phyloP scores from a whole-genome alignment of 371 early-diverging fungal genomes.

The Mucor velutinosus region DNA sequence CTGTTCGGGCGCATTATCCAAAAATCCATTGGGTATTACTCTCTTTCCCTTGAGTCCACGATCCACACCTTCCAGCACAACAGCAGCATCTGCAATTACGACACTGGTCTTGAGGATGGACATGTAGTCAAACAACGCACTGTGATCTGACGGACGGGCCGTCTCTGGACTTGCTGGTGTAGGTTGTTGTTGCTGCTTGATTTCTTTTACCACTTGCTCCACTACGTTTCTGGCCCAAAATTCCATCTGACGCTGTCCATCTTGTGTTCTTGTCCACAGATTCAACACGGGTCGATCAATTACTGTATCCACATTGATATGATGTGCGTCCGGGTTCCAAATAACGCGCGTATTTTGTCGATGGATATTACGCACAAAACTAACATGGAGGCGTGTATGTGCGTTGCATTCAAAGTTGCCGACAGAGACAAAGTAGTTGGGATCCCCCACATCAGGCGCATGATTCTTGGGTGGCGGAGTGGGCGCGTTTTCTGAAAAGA shows the following conservation, averaged over 20 bases:
- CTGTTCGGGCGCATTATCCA: constrained; percentile 44
- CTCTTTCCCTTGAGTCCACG: constrained; percentile 32
- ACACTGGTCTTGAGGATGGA: constrained; percentile 10
- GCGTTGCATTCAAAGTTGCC: constrained; percentile 11
- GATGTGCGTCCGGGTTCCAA: constrained; percentile 26
- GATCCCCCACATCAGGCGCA: neutral
- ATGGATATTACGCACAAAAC: neutral
- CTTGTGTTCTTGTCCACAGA: constrained; percentile 10
- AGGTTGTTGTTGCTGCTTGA: neutral
- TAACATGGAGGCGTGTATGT: constrained; percentile 6
- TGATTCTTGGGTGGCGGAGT: neutral
- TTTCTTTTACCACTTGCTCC: neutral
- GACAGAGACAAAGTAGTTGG: constrained; percentile 12
- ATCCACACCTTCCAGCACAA: constrained; percentile 34
- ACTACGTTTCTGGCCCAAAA: constrained; percentile 28
- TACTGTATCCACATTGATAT: constrained; percentile 19
- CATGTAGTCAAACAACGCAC: neutral
- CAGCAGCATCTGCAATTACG: neutral
- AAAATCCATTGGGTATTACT: constrained; percentile 26
- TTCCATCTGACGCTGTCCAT: constrained; percentile 12
- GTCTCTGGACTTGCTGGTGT: neutral
- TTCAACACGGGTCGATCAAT: constrained; percentile 24
- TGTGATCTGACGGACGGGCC: neutral
- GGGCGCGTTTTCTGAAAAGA: neutral
- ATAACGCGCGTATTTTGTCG: neutral